A percentile compares a stretch with the other conserved stretches of the same genome.
These are phyloP conservation scores for Tulasnella sp. DNA, from an alignment of 768 basidiomycete species.

Conservation along the genomic window DNA sequence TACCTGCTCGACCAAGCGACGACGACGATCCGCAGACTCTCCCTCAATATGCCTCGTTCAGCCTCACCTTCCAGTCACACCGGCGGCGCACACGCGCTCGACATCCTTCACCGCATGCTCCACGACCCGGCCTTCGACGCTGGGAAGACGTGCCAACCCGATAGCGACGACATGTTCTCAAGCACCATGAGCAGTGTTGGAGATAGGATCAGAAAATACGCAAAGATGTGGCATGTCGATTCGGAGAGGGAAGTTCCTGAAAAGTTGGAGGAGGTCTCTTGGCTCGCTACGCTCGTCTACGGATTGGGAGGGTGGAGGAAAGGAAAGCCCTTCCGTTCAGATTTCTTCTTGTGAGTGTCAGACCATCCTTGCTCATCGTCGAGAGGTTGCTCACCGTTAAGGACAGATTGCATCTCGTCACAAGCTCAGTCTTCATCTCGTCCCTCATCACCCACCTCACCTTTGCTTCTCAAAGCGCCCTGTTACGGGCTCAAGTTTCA, in stretches of 20 bases:
- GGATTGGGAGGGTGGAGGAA: slow-evolving; percentile 21
- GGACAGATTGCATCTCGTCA: slow-evolving; percentile 26
- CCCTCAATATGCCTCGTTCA: not conserved
- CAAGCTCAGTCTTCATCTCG: slow-evolving; percentile 22
- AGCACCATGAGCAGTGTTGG: slow-evolving; percentile 12
- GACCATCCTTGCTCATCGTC: not conserved
- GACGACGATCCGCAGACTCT: not conserved
- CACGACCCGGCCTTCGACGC: slow-evolving; percentile 19
- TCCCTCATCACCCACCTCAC: slow-evolving; percentile 13
- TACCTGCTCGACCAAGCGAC: not conserved
- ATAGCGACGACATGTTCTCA: not conserved
- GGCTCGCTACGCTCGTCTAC: slow-evolving; percentile 20
- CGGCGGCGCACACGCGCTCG: not conserved
- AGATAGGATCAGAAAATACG: slow-evolving; percentile 22
- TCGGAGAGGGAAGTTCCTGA: not conserved
- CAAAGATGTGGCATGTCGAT: slow-evolving; percentile 9
- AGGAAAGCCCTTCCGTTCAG: slow-evolving; percentile 22
- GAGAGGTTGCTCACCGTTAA: not conserved
- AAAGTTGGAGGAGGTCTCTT: slow-evolving; percentile 27
- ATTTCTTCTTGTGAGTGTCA: slow-evolving; percentile 29
- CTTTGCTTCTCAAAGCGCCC: slow-evolving; percentile 12
- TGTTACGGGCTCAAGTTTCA: slow-evolving; percentile 18
- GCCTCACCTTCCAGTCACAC: not conserved
- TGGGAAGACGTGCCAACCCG: slow-evolving; percentile 4
- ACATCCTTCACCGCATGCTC: slow-evolving; percentile 17